phyloP scores from a whole-genome alignment of 169 alveolate genomes.

The Babesia ovis region DNA sequence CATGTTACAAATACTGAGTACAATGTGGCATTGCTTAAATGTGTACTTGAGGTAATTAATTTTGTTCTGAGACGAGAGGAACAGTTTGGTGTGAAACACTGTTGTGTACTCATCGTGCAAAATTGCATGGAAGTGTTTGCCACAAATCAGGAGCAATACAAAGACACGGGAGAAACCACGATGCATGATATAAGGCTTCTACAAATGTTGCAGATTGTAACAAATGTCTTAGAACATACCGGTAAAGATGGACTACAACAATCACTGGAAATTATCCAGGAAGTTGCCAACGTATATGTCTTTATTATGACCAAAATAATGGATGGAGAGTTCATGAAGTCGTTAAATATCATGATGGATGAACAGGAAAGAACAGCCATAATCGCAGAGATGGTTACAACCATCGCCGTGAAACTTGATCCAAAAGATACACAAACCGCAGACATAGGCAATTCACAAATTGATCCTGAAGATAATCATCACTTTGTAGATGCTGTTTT shows the following conservation, averaged over 20 bases:
- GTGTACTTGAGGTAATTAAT: neutral
- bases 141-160: too few species aligned
- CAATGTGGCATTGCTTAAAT: neutral
- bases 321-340: neutral
- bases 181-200: neutral
- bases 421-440: neutral
- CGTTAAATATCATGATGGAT: neutral
- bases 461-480: neutral
- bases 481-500: neutral
- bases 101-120: neutral
- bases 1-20: neutral
- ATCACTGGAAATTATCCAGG: constrained; percentile 3
- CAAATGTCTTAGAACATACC: neutral
- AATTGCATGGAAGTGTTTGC: neutral
- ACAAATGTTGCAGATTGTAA: neutral
- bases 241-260: neutral
- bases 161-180: neutral
- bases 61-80: constrained; percentile 29
- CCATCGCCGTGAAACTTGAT: neutral
- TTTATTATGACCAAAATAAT: neutral
- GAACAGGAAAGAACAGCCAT: neutral
- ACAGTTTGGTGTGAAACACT: constrained; percentile 5
- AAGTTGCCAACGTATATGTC: neutral
- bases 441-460: neutral
- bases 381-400: neutral